Percentiles rank a stretch among this genome's conserved stretches.
phyloP scores from a whole-genome alignment of 176 grass and related monocot genomes.

The Carex scoparia region DNA sequence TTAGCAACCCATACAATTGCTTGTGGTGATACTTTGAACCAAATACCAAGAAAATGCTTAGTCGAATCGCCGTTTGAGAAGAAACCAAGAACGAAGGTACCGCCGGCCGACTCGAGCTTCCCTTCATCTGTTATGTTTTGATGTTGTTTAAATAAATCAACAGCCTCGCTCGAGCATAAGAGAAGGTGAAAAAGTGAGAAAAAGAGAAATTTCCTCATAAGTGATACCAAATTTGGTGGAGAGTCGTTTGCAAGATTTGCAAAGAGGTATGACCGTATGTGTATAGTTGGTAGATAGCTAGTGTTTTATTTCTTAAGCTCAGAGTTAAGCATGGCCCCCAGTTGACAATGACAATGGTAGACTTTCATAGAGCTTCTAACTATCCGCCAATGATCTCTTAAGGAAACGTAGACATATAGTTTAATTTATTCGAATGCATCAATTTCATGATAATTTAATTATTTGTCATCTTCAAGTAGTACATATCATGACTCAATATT shows the following conservation, averaged over 20 bases:
- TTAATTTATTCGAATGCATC: too few relatives aligned
- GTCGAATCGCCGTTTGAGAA: neutral
- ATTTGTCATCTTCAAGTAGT: neutral
- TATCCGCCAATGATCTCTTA: too few relatives aligned
- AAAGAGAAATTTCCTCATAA: neutral
- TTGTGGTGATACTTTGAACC: conserved; percentile 27
- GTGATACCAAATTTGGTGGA: conserved; percentile 1
- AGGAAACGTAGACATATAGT: too few relatives aligned
- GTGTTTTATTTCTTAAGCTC: neutral
- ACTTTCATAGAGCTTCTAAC: neutral
- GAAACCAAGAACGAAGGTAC: conserved; percentile 41
- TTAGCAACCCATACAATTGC: conserved; percentile 49
- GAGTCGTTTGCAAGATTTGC: neutral
- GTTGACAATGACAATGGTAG: neutral
- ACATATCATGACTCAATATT: neutral
- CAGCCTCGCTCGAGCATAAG: neutral
- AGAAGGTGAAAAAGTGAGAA: neutral
- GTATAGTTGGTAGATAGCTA: neutral
- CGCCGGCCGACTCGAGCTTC: conserved; percentile 23
- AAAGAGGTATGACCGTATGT: neutral
- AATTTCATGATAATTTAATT: neutral
- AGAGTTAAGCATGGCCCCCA: neutral
- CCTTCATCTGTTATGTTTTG: conserved; percentile 29
- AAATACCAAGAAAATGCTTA: conserved; percentile 33
- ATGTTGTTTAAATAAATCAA: conserved; percentile 12